Percentiles rank a stretch among this genome's conserved stretches.
These are phyloP conservation scores for Hyaloscypha variabilis DNA, from an alignment of 495 filamentous ascomycete genomes.

Conservation along the genomic window DNA sequence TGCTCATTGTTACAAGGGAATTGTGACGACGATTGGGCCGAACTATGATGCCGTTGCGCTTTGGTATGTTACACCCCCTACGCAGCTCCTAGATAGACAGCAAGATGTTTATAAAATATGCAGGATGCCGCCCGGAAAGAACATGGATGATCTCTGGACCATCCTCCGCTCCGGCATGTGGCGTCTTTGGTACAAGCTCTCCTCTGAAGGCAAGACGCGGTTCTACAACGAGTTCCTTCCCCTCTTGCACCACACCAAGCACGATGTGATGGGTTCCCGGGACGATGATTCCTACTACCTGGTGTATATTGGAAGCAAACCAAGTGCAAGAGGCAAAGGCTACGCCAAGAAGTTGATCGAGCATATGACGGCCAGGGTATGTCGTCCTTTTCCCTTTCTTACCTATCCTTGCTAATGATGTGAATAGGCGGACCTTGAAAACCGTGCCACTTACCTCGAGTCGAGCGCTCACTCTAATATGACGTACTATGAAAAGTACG, in stretches of 20 bases:
- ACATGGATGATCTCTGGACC: constrained; percentile 72
- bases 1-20: constrained; percentile 68
- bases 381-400: constrained; percentile 30
- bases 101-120: constrained; percentile 10
- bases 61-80: constrained; percentile 58
- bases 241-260: constrained; percentile 73
- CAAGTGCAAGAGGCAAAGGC: constrained; percentile 64
- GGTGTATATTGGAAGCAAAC: constrained; percentile 76
- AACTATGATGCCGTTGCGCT: constrained; percentile 76
- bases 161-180: constrained; percentile 72
- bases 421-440: constrained; percentile 64
- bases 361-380: constrained; percentile 62
- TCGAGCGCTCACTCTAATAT: constrained; percentile 68
- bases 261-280: constrained; percentile 64
- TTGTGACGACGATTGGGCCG: constrained; percentile 71
- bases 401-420: constrained; percentile 14
- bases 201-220: constrained; percentile 66
- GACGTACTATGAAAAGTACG: constrained; percentile 68
- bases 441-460: constrained; percentile 72
- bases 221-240: constrained; percentile 80
- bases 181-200: constrained; percentile 70
- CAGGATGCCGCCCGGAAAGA: constrained; percentile 77
- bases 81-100: not conserved
- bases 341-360: constrained; percentile 70
- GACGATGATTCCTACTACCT: constrained; percentile 69